Percentiles rank a stretch among this genome's conserved stretches.
These are phyloP conservation scores for Ceratocystis eucalypticola DNA, from an alignment of 2,329 filamentous ascomycete species.

Conservation along the genomic window DNA sequence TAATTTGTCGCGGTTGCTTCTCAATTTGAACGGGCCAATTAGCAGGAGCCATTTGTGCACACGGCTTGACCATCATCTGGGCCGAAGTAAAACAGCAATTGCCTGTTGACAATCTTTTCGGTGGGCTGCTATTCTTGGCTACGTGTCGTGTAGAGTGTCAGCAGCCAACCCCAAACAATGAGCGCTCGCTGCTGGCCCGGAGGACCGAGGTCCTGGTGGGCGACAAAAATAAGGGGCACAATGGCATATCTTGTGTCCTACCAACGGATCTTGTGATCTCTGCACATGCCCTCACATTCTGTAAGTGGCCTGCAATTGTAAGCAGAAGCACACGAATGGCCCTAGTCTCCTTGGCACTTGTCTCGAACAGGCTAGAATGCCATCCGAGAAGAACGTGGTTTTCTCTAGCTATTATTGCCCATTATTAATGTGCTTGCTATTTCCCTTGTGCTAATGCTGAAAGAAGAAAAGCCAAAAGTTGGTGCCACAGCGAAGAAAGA, in stretches of 20 bases:
- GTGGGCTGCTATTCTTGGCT: neutral
- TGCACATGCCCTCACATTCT: no score
- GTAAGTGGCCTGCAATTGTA: neutral
- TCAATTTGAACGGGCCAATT: neutral
- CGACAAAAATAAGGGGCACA: neutral
- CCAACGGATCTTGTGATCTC: neutral
- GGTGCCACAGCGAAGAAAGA: neutral
- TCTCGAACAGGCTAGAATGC: neutral
- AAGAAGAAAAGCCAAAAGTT: neutral
- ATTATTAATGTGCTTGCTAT: neutral
- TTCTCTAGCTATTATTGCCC: no score
- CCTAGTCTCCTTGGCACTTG: neutral
- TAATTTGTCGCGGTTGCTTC: neutral
- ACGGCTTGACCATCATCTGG: neutral
- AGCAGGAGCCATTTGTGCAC: neutral
- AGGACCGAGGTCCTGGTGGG: neutral
- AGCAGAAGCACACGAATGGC: neutral
- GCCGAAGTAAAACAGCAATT: neutral
- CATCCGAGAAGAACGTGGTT: neutral
- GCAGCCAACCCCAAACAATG: neutral
- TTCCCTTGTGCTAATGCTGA: neutral
- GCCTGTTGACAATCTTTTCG: neutral
- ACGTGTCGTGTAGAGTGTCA: neutral
- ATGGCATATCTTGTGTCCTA: neutral
- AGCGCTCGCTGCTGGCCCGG: neutral